These are phyloP conservation scores for Starmerella stigmatis DNA, from an alignment of 805 yeast species.

Conservation along the genomic window DNA sequence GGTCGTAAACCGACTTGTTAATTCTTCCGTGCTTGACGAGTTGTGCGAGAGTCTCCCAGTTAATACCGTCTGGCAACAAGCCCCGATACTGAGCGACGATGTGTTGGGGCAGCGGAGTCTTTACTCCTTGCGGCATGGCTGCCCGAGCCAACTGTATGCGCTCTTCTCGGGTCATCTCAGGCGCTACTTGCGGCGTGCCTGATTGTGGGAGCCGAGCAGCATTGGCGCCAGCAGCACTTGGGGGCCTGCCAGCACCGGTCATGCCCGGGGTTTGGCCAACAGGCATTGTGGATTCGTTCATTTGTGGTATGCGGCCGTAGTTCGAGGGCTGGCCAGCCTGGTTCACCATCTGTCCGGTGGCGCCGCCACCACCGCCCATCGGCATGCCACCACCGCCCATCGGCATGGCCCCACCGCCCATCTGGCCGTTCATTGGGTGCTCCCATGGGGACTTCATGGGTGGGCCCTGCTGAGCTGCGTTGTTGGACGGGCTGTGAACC, in stretches of 20 bases:
- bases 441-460: not conserved
- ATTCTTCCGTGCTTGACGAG: slow-evolving; percentile 29
- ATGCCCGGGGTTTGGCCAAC: not conserved
- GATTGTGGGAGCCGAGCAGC: too few relatives aligned
- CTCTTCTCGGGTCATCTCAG: slow-evolving; percentile 16
- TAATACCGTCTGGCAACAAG: slow-evolving; percentile 64
- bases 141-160: slow-evolving; percentile 11
- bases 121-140: slow-evolving; percentile 28
- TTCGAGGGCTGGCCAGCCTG: not conserved
- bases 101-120: slow-evolving; percentile 61
- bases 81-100: slow-evolving; percentile 58
- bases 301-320: too few relatives aligned
- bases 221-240: not conserved
- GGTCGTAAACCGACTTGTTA: slow-evolving; percentile 26
- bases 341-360: not conserved
- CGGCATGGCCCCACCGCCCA: not conserved
- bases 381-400: not conserved
- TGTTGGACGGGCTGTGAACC: too few relatives aligned
- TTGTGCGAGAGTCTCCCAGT: slow-evolving; percentile 72
- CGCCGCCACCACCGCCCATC: not conserved
- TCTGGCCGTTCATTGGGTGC: not conserved
- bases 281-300: too few relatives aligned
- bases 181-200: too few relatives aligned
- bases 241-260: not conserved
- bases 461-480: too few relatives aligned